Evolutionary conservation across 2,329 filamentous ascomycete genomes (phyloP), one percentile per base, ranked within the genome.

Genomic region (Cercospora zeae-maydis): DNA sequence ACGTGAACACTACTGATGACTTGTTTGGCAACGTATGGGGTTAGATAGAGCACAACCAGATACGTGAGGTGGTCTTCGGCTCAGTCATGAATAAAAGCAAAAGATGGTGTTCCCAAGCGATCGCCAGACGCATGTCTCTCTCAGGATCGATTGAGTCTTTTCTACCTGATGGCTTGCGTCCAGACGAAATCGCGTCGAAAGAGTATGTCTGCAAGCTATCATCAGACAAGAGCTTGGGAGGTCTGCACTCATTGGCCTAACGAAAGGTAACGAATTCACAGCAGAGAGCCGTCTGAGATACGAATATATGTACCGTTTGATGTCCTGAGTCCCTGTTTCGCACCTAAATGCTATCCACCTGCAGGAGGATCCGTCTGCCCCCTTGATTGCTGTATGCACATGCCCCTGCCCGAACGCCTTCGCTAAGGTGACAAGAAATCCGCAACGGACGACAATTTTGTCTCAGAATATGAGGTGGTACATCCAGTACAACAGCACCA

Each of bases 21-120:
- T 76, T 98, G 72, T 98, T 98, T 78, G 92, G 89, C 33, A 98
- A 98, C 77, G 93, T 98, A 55, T 98, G 93, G 93, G 85, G 92
- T 79, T 97, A 59, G 57, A 27, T 5, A 52, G 30, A 33, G 24
- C 13, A 33, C 6, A 13, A 13, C 4, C 8, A 19, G 13, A 2
- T 2, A 2, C 13, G 47, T 27, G 47, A 30, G 21, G 24, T 14
- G 14, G 47, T 13, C n/a, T 14, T 24, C 30, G 47, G 14, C n/a
- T 14, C 27, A 30, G 36, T 52, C 30, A 19, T 31, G 13, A 33
- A 45, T 45, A 52, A 31, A 52, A 27, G 47, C n/a, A 52, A 52
- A 21, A 52, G 47, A 52, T 31, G 13, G 16, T 16, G 24, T 21
- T 27, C 24, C 6, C 24, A 27, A 27, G 24, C 24, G 24, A 27